Evolutionary conservation across 2,329 filamentous ascomycete genomes (phyloP).

Genomic region (Cryphonectria parasitica): DNA sequence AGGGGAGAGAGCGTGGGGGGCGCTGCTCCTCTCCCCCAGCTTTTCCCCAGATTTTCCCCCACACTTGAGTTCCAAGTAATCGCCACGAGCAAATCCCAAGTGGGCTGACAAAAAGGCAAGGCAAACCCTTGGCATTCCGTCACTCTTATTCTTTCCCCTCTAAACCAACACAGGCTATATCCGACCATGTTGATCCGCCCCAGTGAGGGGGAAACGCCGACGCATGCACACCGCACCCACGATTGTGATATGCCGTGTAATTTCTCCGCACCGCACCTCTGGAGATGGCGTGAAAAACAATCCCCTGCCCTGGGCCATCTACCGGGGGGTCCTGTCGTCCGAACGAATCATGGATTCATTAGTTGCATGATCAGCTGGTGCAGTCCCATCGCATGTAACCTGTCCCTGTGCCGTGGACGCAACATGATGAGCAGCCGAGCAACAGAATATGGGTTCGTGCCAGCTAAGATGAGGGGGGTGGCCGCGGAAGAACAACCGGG

Average conservation of each 20-base stretch:
- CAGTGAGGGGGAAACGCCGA: background rate
- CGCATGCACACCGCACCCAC: background rate
- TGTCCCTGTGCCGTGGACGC: background rate
- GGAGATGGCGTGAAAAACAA: background rate
- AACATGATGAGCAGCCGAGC: background rate
- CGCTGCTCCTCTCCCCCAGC: background rate
- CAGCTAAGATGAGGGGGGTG: background rate
- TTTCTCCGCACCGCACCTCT: background rate
- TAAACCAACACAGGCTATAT: background rate
- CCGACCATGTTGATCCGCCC: background rate
- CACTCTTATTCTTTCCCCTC: background rate
- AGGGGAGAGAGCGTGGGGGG: too few species aligned
- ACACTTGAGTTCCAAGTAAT: background rate
- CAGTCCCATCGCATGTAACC: background rate
- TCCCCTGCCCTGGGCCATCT: background rate
- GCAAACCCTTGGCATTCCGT: background rate
- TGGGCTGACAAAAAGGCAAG: background rate
- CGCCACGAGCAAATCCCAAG: background rate
- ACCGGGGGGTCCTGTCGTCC: background rate
- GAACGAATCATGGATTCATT: background rate
- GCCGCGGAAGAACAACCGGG: background rate
- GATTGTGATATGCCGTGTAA: background rate
- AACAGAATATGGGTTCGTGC: background rate
- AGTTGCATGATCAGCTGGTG: background rate
- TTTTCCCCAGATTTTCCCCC: constrained; percentile 1